Evolutionary conservation across 805 yeast genomes (phyloP).

Genomic region (Lipomyces japonicus): DNA sequence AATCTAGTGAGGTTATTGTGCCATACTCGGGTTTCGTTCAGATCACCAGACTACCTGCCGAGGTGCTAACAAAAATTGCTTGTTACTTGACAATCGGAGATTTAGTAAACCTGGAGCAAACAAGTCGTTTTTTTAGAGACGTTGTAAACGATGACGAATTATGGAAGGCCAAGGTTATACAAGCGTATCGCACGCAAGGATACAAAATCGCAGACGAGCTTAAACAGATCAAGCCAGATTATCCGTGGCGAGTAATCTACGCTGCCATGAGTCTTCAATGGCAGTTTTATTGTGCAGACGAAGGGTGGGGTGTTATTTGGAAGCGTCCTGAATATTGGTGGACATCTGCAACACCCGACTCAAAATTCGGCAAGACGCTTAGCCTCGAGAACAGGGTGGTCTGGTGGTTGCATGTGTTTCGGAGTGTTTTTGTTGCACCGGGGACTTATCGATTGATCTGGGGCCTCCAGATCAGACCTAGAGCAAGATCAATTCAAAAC

Average conservation of each 20-base stretch:
- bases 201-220: constrained; percentile 5
- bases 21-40: constrained; percentile 6
- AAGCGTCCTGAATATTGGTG: constrained; percentile 18
- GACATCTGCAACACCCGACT: constrained; percentile 6
- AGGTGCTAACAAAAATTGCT: constrained; percentile 8
- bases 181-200: constrained; percentile 16
- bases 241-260: constrained; percentile 12
- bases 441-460: constrained; percentile 18
- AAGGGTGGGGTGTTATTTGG: constrained; percentile 28
- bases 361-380: constrained; percentile 14
- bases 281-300: constrained; percentile 24
- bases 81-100: constrained; percentile 6
- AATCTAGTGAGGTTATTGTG: too few relatives aligned
- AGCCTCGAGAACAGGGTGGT: constrained; percentile 8
- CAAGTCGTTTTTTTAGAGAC: constrained; percentile 4
- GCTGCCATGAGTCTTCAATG: constrained; percentile 15
- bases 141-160: constrained; percentile 8
- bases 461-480: constrained; percentile 13
- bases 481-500: neutral
- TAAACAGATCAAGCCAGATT: neutral
- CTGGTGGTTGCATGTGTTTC: constrained; percentile 24
- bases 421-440: constrained; percentile 18
- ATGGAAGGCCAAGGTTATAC: constrained; percentile 14
- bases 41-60: constrained; percentile 12
- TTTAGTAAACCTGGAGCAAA: constrained; percentile 1